A percentile compares a stretch with the other conserved stretches of the same genome.
Conservation (phyloP, 1,139 yeast species). For the Hemisphaericaspora xylanilytica region DNA sequence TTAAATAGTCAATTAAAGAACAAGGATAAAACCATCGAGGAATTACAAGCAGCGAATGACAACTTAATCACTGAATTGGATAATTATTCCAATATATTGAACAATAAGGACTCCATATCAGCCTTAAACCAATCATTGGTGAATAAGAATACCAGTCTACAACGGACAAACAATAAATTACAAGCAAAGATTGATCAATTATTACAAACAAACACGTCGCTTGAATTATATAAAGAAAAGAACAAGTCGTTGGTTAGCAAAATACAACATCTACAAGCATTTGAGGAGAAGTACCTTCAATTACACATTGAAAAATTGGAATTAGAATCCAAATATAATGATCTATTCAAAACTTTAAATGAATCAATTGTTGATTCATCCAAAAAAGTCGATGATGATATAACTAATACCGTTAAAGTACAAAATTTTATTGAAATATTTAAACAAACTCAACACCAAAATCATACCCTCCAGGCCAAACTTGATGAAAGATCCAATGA, state of each 20-base stretch:
- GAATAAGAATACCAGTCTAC: conserved; percentile 28
- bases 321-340: conserved; percentile 41
- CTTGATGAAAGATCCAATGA: conserved; percentile 18
- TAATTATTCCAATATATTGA: conserved; percentile 13
- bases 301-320: conserved; percentile 53
- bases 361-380: conserved; percentile 17
- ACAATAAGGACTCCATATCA: conserved; percentile 9
- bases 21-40: conserved; percentile 13
- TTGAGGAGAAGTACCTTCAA: conserved; percentile 49
- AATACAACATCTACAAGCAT: conserved; percentile 37
- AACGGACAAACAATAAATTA: conserved; percentile 30
- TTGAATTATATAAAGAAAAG: conserved; percentile 40
- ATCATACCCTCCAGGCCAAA: conserved; percentile 38
- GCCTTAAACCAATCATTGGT: conserved; percentile 25
- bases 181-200: conserved; percentile 30
- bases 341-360: conserved; percentile 32
- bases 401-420: conserved; percentile 21
- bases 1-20: conserved; percentile 27
- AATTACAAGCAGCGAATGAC: conserved; percentile 35
- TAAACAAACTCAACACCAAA: conserved; percentile 37
- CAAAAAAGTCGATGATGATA: conserved; percentile 16
- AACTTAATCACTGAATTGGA: conserved; percentile 48
- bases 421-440: conserved; percentile 31
- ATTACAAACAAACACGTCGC: conserved; percentile 40
- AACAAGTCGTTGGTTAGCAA: conserved; percentile 33